Evolutionary conservation across 345 rosid species (phyloP).

Genomic region (Camelina sativa): DNA sequence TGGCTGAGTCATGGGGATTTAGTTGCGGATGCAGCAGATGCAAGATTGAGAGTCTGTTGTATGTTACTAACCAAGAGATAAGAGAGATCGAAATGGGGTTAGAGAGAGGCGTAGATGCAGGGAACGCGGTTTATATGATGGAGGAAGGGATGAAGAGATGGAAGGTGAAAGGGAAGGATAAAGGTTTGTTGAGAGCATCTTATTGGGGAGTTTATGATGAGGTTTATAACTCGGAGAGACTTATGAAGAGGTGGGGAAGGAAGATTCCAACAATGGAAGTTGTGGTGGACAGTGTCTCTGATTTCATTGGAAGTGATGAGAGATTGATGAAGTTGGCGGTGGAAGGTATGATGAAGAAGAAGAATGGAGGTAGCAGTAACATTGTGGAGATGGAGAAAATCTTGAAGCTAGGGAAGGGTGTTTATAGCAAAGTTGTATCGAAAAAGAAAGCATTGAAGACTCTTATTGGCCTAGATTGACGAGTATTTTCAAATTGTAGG

Average conservation of each 20-base stretch:
- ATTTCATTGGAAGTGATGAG: constrained; percentile 73
- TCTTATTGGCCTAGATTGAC: constrained; percentile 51
- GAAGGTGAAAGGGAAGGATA: constrained; percentile 74
- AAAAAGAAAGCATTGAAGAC: constrained; percentile 71
- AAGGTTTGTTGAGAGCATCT: constrained; percentile 81
- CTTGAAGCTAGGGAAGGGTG: constrained; percentile 61
- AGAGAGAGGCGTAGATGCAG: constrained; percentile 64
- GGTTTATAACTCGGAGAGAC: constrained; percentile 60
- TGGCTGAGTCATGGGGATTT: constrained; percentile 79
- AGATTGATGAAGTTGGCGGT: constrained; percentile 57
- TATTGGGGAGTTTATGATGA: constrained; percentile 68
- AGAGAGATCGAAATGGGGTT: constrained; percentile 59
- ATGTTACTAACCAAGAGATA: constrained; percentile 53
- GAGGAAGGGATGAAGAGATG: constrained; percentile 81
- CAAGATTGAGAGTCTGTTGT: constrained; percentile 58
- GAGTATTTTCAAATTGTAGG: neutral
- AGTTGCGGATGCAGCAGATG: constrained; percentile 71
- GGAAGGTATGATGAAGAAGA: constrained; percentile 55
- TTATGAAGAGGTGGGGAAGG: constrained; percentile 71
- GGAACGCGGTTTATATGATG: constrained; percentile 54
- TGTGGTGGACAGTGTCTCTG: constrained; percentile 58
- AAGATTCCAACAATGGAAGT: constrained; percentile 59
- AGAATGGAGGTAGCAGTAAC: constrained; percentile 39
- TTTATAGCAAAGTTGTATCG: constrained; percentile 67
- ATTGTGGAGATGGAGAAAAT: constrained; percentile 57